Evolutionary conservation across 2,329 filamentous ascomycete species (phyloP).

Genomic region (Sclerotinia sclerotiorum): DNA sequence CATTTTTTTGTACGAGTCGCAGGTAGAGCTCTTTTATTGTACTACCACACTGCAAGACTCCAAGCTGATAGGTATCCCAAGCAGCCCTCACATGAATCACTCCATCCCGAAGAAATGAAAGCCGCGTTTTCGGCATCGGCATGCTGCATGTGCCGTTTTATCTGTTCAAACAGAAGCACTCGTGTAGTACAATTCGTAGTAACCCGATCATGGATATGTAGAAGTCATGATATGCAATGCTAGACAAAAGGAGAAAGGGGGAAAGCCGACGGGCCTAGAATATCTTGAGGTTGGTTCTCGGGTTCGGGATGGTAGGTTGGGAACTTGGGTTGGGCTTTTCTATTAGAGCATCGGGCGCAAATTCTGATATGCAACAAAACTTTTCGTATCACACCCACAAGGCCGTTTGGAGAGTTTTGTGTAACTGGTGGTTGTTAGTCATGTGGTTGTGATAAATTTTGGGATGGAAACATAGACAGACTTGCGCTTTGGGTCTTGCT

Average conservation of each 20-base stretch:
- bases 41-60: slow-evolving; percentile 7
- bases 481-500: slow-evolving; percentile 5
- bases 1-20: slow-evolving; percentile 13
- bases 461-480: slow-evolving; percentile 8
- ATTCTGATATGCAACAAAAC: slow-evolving; percentile 26
- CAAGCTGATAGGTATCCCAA: slow-evolving; percentile 9
- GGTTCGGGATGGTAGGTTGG: slow-evolving; percentile 4
- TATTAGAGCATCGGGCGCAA: slow-evolving; percentile 19
- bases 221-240: slow-evolving; percentile 8
- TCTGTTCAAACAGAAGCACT: background rate
- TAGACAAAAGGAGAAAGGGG: slow-evolving; percentile 6
- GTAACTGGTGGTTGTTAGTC: slow-evolving; percentile 11
- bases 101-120: slow-evolving; percentile 1
- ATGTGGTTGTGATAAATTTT: slow-evolving; percentile 16
- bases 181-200: background rate
- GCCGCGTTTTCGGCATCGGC: slow-evolving; percentile 7
- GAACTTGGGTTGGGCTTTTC: slow-evolving; percentile 17
- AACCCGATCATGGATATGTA: background rate
- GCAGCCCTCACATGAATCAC: background rate
- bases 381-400: background rate
- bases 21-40: background rate
- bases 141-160: slow-evolving; percentile 1
- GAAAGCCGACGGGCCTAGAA: background rate
- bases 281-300: slow-evolving; percentile 7
- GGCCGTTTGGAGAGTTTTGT: background rate